Base-by-base conservation (phyloP, 2,329 filamentous ascomycete species). In the Botrytis medusae region DNA sequence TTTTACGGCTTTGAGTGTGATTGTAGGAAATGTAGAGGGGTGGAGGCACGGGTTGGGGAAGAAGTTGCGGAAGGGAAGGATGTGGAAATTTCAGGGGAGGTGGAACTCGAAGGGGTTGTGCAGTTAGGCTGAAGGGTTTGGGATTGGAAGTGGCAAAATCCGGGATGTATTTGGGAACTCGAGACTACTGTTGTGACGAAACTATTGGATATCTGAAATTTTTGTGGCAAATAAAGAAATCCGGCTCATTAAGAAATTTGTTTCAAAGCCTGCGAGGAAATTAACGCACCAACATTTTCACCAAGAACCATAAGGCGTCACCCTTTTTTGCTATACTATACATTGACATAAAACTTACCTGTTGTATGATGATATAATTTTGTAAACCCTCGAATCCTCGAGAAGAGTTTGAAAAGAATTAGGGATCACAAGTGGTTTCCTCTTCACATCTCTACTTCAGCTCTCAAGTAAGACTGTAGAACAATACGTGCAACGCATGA, bases 1-100 rank as follows among this genome's bases (percentile, higher is more conserved):
- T 76, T 74, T 40, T 80, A 79, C 74, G 78, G 78, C 2, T 79
- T 80, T 74, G 78, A 77, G 16, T 79, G 79, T 73, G 37, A 48
- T 29, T 80, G 79, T 75, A 75, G 74, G 10, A 74, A 71, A 46
- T 73, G 72, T 57, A 63, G 40, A 48, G 51, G 22, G 46, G 4
- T 9, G 59, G 32, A 32, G 54, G n/a, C 25, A 29, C 34, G 34
- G 37, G 54, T 6, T 4, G 40, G 54, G 18, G 59, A n/a, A 34
- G 32, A 37, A n/a, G 25, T 18, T 7, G 14, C 9, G 10, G n/a
- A n/a, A 18, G 42, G 22, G 2, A 29, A 32, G 2, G 46, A 40
- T 14, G 16, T 18, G 46, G 32, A n/a, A 54, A 54, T 12, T 20
- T 40, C 40, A 14, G 8, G 18, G 25, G 34, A 57, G 34, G 65